Evolutionary conservation across 1,139 yeast species (phyloP), one percentile per base, ranked within the genome.

Genomic region (Barnettozyma hawaiiensis): DNA sequence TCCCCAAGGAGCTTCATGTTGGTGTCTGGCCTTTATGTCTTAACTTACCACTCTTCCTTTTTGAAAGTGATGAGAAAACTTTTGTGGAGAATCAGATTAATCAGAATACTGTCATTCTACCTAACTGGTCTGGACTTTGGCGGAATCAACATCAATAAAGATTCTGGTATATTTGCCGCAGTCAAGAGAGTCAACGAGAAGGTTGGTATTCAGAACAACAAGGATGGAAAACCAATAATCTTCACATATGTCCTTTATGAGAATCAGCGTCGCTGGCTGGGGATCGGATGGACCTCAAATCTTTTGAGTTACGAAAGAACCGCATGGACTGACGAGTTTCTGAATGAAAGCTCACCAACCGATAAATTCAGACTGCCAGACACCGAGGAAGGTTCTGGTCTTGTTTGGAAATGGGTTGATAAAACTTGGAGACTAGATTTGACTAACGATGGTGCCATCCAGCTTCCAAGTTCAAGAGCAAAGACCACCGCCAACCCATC

Each of bases 271-370:
- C 80, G 95, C 55, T 92, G 98, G 98, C 71, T 92, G 37, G 98
- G 97, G 10, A 86, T 92, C 55, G 98, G 98, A 11, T 92, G 98
- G 98, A 90, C 98, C 0, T 72, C 94, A 8, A 89, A 89, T 58
- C 71, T 92, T 59, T 70, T 92, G 48, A 83, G 95, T 28, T 92
- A 92, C 61, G 98, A 92, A 63, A 75, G 98, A 58, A 80, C 96
- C 0, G 84, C 97, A 2, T 92, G 97, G 97, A 90, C 97, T 0
- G 98, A 92, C 62, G 97, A 90, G 62, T 89, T 89, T 57, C 70
- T 89, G 48, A 90, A 90, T 61, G 96, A 89, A 58, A 76, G 90
- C 2, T 78, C 84, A 4, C 71, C 90, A 6, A 82, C 90, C 20
- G 92, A 83, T 7, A 64, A 73, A 20, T 92, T 90, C 63, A 76